phyloP scores from a whole-genome alignment of 192 early-diverging fungal species.

The Coemansia biformis region DNA sequence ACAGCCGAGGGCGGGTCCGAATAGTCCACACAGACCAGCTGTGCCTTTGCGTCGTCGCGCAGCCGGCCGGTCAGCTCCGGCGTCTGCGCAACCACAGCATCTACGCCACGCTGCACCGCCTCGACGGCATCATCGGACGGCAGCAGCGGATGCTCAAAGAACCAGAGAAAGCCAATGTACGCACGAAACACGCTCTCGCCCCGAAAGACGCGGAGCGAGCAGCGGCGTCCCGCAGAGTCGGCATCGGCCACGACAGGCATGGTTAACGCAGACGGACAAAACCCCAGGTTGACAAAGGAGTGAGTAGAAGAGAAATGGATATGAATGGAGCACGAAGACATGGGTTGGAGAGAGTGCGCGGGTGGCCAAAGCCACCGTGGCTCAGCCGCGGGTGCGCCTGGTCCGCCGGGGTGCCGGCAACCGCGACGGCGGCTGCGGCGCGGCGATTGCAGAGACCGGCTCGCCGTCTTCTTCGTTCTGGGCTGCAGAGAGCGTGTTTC shows the following conservation, averaged over 20 bases:
- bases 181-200: constrained; percentile 16
- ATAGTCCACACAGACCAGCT: not conserved
- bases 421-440: constrained; percentile 7
- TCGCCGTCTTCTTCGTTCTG: not conserved
- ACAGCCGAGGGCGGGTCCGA: not conserved
- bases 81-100: constrained; percentile 1
- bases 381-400: constrained; percentile 22
- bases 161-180: constrained; percentile 26
- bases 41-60: not conserved
- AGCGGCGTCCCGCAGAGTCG: no score
- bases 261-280: not conserved
- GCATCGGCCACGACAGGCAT: no score
- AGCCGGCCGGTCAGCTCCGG: constrained; percentile 15
- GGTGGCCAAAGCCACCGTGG: not conserved
- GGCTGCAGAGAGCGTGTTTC: no score
- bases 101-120: constrained; percentile 8
- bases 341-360: not conserved
- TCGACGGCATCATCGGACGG: not conserved
- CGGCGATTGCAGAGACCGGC: constrained; percentile 8
- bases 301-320: not conserved
- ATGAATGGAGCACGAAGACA: not conserved
- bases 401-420: constrained; percentile 23
- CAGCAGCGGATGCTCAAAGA: not conserved
- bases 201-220: not conserved
- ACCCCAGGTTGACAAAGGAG: not conserved